phyloP scores from a whole-genome alignment of 306 rosid species.

The Alnus rubra region DNA sequence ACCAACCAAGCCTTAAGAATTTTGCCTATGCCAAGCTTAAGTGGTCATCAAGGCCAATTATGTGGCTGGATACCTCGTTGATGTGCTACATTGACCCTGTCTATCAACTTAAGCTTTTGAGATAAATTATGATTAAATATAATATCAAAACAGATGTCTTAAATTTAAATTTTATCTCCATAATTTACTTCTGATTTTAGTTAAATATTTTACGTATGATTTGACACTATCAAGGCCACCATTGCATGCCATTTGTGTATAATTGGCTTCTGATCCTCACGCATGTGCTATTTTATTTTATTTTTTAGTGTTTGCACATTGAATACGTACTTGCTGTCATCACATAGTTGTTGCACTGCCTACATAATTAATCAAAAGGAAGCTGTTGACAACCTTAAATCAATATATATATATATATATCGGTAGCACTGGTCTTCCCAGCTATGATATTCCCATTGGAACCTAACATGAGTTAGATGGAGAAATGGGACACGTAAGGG shows the following conservation, averaged over 20 bases:
- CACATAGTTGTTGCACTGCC: background rate
- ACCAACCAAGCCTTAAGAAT: background rate
- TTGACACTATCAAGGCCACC: background rate
- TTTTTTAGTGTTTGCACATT: background rate
- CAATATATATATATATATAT: too few relatives aligned
- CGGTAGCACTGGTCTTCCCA: background rate
- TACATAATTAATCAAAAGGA: background rate
- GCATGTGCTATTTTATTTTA: background rate
- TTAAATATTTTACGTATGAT: too few relatives aligned
- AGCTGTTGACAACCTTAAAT: background rate
- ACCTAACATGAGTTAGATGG: slow-evolving; percentile 4
- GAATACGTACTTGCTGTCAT: background rate
- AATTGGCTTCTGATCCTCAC: background rate
- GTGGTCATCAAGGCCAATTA: slow-evolving; percentile 7
- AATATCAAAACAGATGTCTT: too few relatives aligned
- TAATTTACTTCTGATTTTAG: too few relatives aligned
- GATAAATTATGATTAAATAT: too few relatives aligned
- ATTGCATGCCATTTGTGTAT: background rate
- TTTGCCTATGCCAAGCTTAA: slow-evolving; percentile 15
- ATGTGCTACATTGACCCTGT: slow-evolving; percentile 17
- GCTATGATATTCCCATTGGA: background rate
- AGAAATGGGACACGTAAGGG: slow-evolving; percentile 1
- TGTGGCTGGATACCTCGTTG: background rate
- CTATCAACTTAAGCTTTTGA: too few relatives aligned
- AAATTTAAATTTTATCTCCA: too few relatives aligned